Evolutionary conservation across 1,139 yeast species (phyloP).

Genomic region (Yamadazyma conglobata): DNA sequence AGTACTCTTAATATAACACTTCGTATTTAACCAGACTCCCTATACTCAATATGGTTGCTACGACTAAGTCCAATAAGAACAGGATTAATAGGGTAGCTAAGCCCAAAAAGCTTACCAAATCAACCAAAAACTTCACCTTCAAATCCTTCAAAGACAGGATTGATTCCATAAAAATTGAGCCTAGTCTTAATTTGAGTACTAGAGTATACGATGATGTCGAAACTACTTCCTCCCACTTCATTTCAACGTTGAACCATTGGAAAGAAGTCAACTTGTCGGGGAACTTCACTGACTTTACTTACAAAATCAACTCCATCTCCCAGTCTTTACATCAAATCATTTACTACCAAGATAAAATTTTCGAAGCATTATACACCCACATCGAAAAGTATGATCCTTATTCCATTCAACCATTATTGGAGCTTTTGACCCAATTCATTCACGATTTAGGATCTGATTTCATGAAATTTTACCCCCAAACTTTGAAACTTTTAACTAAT

Average conservation of each 20-base stretch:
- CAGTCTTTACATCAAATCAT: conserved; percentile 80
- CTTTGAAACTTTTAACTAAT: conserved; percentile 50
- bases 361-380: conserved; percentile 47
- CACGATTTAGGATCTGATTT: conserved; percentile 95
- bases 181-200: conserved; percentile 59
- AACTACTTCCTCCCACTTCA: conserved; percentile 59
- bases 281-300: conserved; percentile 62
- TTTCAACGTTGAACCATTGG: conserved; percentile 83
- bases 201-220: conserved; percentile 71
- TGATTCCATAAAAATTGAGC: conserved; percentile 83
- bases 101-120: conserved; percentile 38
- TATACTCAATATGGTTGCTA: conserved; percentile 8
- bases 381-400: conserved; percentile 58
- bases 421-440: conserved; percentile 77
- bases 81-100: conserved; percentile 6
- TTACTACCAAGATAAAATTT: conserved; percentile 65
- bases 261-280: conserved; percentile 79
- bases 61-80: conserved; percentile 5
- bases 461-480: conserved; percentile 57
- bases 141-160: conserved; percentile 79
- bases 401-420: conserved; percentile 79
- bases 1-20: no score
- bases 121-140: conserved; percentile 60
- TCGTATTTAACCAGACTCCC: no score
- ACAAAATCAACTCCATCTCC: conserved; percentile 49